Conservation (phyloP, 139 green algal species). For the Tetradesmus obliquus region DNA sequence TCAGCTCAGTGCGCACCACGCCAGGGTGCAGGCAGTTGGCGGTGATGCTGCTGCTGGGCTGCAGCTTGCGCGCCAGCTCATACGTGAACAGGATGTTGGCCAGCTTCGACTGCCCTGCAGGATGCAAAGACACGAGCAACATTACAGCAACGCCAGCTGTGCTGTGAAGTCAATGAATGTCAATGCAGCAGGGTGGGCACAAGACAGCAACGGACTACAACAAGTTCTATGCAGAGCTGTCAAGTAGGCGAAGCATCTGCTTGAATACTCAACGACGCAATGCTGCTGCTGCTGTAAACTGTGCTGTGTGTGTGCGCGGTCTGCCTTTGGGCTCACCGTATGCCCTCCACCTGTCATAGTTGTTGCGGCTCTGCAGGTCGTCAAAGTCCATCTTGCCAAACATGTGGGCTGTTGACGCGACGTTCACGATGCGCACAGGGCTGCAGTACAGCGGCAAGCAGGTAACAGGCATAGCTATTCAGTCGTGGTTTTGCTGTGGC, state of each 20-base stretch:
- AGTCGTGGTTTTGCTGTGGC: background rate
- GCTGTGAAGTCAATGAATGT: background rate
- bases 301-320: background rate
- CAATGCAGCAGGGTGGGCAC: background rate
- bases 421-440: constrained; percentile 83
- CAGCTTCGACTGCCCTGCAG: constrained; percentile 91
- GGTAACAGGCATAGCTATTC: background rate
- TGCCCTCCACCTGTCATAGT: constrained; percentile 49
- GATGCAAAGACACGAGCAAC: constrained; percentile 59
- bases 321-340: constrained; percentile 58
- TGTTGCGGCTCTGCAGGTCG: constrained; percentile 69
- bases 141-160: constrained; percentile 62
- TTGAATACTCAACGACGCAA: too few species aligned
- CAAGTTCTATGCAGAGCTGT: background rate
- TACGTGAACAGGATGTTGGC: constrained; percentile 93
- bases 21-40: constrained; percentile 88
- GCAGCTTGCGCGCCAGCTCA: constrained; percentile 78
- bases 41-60: constrained; percentile 48
- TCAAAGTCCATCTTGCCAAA: constrained; percentile 84
- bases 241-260: background rate
- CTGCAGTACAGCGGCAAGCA: constrained; percentile 35
- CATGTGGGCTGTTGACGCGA: constrained; percentile 81
- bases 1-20: constrained; percentile 87
- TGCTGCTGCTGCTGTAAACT: background rate
- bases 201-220: too few species aligned